Conservation (phyloP, 1,139 yeast genomes). For the Candida neerlandica region DNA sequence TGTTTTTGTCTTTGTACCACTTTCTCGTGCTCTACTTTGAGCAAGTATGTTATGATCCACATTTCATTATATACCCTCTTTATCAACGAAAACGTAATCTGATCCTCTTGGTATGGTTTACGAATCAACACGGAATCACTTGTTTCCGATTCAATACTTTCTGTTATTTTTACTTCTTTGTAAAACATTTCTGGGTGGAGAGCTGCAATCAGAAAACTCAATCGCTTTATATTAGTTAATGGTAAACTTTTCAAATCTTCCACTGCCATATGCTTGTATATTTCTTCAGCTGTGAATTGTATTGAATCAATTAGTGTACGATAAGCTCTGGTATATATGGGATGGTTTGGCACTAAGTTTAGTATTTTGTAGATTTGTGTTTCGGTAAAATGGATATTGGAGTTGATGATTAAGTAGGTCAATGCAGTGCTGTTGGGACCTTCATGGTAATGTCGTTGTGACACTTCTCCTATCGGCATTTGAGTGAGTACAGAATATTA, state of each 20-base stretch:
- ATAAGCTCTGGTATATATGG: constrained; percentile 16
- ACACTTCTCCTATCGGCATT: constrained; percentile 1
- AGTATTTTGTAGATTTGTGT: constrained; percentile 19
- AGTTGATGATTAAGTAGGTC: constrained; percentile 19
- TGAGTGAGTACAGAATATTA: not conserved
- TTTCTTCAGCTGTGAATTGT: constrained; percentile 13
- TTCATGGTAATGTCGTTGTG: not conserved
- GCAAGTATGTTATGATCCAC: constrained; percentile 27
- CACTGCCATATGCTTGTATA: constrained; percentile 13
- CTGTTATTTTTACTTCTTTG: constrained; percentile 17
- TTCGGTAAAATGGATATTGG: constrained; percentile 17
- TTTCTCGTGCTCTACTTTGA: constrained; percentile 19
- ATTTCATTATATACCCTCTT: constrained; percentile 20
- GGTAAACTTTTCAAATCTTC: constrained; percentile 20
- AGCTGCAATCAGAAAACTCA: constrained; percentile 24
- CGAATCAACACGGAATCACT: not conserved
- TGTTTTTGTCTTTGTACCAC: not conserved
- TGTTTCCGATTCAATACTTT: not conserved
- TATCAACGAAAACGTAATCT: too few species aligned
- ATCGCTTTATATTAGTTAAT: constrained; percentile 23
- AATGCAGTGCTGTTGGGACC: constrained; percentile 16
- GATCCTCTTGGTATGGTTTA: not conserved
- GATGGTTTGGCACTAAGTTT: constrained; percentile 13
- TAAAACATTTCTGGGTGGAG: constrained; percentile 23
- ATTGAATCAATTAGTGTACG: constrained; percentile 14